Evolutionary conservation across 495 filamentous ascomycete genomes (phyloP).

Genomic region (Pseudevernia furfuracea): DNA sequence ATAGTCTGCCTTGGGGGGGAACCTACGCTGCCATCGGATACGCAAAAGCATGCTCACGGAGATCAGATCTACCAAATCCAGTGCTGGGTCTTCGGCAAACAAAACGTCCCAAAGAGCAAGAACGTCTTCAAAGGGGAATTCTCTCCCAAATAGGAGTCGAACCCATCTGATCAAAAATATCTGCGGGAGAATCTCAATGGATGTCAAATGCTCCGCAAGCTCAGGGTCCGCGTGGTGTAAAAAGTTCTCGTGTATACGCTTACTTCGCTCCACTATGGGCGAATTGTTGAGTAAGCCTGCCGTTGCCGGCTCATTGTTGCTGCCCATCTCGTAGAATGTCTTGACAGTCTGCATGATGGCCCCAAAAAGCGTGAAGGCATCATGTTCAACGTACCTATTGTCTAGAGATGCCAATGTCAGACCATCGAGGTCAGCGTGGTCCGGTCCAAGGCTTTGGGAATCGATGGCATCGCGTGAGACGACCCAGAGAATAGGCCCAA

Average conservation of each 20-base stretch:
- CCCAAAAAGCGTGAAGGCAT: constrained; percentile 79
- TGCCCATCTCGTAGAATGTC: constrained; percentile 71
- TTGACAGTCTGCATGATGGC: constrained; percentile 80
- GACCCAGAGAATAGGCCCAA: constrained; percentile 86
- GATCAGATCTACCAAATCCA: constrained; percentile 77
- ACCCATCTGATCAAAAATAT: constrained; percentile 98
- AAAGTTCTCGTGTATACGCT: constrained; percentile 74
- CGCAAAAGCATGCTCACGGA: constrained; percentile 91
- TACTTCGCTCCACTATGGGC: constrained; percentile 77
- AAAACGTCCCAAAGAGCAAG: constrained; percentile 83
- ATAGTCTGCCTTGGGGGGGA: background rate
- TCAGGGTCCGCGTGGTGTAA: constrained; percentile 71
- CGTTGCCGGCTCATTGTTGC: constrained; percentile 23
- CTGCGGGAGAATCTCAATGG: constrained; percentile 87
- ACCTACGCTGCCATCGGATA: constrained; percentile 82
- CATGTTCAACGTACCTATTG: constrained; percentile 70
- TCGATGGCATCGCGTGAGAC: constrained; percentile 73
- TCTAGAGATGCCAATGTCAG: constrained; percentile 61
- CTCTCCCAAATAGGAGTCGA: constrained; percentile 82
- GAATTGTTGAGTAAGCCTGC: constrained; percentile 41
- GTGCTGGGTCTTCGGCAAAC: constrained; percentile 78
- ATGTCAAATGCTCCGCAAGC: constrained; percentile 71
- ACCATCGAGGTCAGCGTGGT: constrained; percentile 33
- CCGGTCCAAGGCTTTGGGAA: constrained; percentile 24
- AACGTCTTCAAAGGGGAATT: constrained; percentile 81